Evolutionary conservation across 306 rosid species (phyloP).

Genomic region (Pyrus communis): DNA sequence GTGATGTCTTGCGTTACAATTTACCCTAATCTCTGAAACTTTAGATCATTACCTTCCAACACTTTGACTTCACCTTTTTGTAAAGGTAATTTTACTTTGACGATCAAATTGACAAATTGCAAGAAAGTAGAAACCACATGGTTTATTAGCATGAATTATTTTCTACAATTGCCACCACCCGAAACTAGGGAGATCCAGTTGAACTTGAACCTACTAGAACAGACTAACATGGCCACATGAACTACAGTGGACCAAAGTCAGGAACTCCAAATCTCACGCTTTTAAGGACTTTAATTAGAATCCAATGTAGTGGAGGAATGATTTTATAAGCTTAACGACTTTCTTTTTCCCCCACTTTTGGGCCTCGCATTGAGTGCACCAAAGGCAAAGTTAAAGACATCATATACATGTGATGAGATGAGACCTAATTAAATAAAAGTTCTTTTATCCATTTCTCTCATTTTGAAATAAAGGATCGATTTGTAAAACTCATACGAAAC

Average conservation of each 20-base stretch:
- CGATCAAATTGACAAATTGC: neutral
- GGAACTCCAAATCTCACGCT: conserved; percentile 18
- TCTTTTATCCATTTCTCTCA: neutral
- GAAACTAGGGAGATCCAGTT: no score
- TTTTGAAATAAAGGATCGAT: conserved; percentile 9
- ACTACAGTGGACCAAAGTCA: conserved; percentile 13
- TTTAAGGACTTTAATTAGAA: conserved; percentile 32
- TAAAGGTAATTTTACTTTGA: conserved; percentile 23
- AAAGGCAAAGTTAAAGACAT: conserved; percentile 21
- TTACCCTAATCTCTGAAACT: conserved; percentile 23
- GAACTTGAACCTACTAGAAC: neutral
- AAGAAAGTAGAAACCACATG: neutral
- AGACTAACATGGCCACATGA: neutral
- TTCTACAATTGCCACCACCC: neutral
- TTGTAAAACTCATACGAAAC: conserved; percentile 4
- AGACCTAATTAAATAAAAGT: neutral
- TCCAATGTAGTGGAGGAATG: conserved; percentile 28
- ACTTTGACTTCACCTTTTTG: conserved; percentile 32
- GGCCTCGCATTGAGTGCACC: conserved; percentile 29
- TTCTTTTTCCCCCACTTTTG: conserved; percentile 5
- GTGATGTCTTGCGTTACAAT: conserved; percentile 11
- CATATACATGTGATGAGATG: conserved; percentile 17
- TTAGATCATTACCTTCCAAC: conserved; percentile 36
- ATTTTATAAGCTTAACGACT: neutral
- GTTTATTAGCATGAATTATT: neutral